phyloP scores from a whole-genome alignment of 768 basidiomycete species.

The Cytidiella melzeri region DNA sequence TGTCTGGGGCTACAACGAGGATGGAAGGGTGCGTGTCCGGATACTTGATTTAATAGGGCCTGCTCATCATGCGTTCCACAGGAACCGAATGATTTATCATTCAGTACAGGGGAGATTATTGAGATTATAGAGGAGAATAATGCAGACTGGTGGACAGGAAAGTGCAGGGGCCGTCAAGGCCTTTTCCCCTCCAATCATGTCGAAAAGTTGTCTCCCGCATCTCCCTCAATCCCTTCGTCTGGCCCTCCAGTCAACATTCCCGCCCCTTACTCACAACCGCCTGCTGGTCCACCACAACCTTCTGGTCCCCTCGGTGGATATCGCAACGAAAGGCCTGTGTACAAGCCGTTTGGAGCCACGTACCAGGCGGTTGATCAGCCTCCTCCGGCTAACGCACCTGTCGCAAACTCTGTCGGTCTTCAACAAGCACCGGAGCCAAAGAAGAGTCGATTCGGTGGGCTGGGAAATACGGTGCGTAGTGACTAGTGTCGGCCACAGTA shows the following conservation, averaged over 20 bases:
- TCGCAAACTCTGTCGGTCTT: conserved; percentile 31
- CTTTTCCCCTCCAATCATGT: conserved; percentile 78
- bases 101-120: conserved; percentile 69
- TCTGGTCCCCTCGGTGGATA: conserved; percentile 5
- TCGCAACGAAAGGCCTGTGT: conserved; percentile 24
- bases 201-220: conserved; percentile 40
- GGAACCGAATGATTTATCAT: conserved; percentile 78
- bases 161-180: conserved; percentile 53
- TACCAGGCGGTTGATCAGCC: conserved; percentile 29
- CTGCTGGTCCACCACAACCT: conserved; percentile 13
- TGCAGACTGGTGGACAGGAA: conserved; percentile 84
- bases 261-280: conserved; percentile 30
- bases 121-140: conserved; percentile 78
- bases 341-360: conserved; percentile 34
- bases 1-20: conserved; percentile 62
- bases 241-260: conserved; percentile 23
- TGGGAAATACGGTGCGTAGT: conserved; percentile 50
- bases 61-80: no score
- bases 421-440: conserved; percentile 39
- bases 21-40: conserved; percentile 37
- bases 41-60: no score
- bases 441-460: conserved; percentile 51
- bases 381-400: conserved; percentile 19
- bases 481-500: not conserved
- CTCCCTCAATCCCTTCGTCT: conserved; percentile 16